phyloP scores from a whole-genome alignment of 768 basidiomycete species.

The Boletales sp. region DNA sequence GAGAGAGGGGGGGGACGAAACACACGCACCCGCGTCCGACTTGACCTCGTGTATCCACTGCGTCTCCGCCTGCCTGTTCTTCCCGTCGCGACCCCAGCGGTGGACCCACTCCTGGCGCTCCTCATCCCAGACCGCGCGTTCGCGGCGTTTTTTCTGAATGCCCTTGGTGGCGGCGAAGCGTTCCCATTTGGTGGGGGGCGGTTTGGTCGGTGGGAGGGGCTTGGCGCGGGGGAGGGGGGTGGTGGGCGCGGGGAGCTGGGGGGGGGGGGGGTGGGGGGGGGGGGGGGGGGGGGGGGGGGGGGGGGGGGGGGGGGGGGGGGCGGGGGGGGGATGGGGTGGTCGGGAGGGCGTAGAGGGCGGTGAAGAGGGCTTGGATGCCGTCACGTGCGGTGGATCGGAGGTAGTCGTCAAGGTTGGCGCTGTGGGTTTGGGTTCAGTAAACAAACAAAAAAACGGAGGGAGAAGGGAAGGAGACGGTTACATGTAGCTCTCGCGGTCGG shows the following conservation, averaged over 20 bases:
- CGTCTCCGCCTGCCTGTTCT: slow-evolving; percentile 81
- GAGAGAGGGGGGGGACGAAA: too few relatives aligned
- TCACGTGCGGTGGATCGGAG: slow-evolving; percentile 77
- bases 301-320: too few relatives aligned
- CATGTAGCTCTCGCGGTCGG: slow-evolving; percentile 84
- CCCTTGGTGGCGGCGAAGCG: slow-evolving; percentile 92
- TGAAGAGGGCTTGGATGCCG: slow-evolving; percentile 77
- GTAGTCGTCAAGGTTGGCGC: slow-evolving; percentile 76
- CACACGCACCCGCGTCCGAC: slow-evolving; percentile 76
- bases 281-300: too few relatives aligned
- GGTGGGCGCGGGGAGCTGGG: slow-evolving; percentile 73
- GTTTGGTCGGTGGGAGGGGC: slow-evolving; percentile 89
- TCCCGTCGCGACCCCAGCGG: slow-evolving; percentile 85
- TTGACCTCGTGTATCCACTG: slow-evolving; percentile 95
- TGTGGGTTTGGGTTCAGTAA: slow-evolving; percentile 26
- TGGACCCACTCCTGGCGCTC: slow-evolving; percentile 91
- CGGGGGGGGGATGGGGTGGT: too few relatives aligned
- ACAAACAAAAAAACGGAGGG: neutral
- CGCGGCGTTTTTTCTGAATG: slow-evolving; percentile 74
- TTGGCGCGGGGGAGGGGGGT: slow-evolving; percentile 86
- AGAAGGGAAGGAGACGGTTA: slow-evolving; percentile 35
- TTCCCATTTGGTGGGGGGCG: slow-evolving; percentile 96
- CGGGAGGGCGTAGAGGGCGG: slow-evolving; percentile 79
- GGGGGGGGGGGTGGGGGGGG: slow-evolving; percentile 77
- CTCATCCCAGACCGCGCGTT: slow-evolving; percentile 90